These are phyloP conservation scores for Colletotrichum navitas DNA, from an alignment of 2,329 filamentous ascomycete genomes.

Conservation along the genomic window DNA sequence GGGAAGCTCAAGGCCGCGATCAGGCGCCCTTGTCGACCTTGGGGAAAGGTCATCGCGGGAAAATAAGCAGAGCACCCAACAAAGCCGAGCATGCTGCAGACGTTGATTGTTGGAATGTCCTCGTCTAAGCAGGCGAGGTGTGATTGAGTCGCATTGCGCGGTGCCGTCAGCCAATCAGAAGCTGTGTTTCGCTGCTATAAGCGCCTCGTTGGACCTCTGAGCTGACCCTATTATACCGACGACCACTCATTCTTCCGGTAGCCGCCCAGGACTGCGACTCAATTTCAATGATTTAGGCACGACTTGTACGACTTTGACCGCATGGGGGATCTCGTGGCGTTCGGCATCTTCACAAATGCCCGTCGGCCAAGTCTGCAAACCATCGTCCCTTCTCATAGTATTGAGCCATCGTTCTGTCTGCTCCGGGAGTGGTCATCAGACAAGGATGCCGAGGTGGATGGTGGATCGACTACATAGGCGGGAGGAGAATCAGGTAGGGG, in stretches of 20 bases:
- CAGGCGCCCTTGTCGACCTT: conserved; percentile 28
- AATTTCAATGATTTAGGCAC: conserved; percentile 5
- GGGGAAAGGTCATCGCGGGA: conserved; percentile 13
- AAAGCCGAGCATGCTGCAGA: conserved; percentile 7
- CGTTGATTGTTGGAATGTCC: conserved; percentile 9
- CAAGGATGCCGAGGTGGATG: conserved; percentile 20
- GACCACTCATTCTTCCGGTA: conserved; percentile 33
- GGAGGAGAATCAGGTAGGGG: conserved; percentile 3
- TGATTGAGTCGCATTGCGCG: conserved; percentile 42
- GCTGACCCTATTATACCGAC: conserved; percentile 29
- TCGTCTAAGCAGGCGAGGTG: conserved; percentile 32
- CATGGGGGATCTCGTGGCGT: neutral
- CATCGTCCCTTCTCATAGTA: conserved; percentile 4
- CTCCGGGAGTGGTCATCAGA: neutral
- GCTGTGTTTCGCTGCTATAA: conserved; percentile 28
- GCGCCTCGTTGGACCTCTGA: conserved; percentile 31
- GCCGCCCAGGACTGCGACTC: conserved; percentile 31
- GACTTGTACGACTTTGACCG: neutral
- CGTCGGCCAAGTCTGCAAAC: neutral
- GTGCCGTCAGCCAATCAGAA: conserved; percentile 40
- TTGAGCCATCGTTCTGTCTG: neutral
- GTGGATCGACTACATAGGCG: neutral
- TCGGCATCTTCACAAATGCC: neutral
- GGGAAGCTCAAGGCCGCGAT: conserved; percentile 26
- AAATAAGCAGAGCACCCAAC: conserved; percentile 13